Evolutionary conservation across 2,329 filamentous ascomycete species (phyloP), one percentile per base, ranked within the genome.

Genomic region (Venturia effusa): DNA sequence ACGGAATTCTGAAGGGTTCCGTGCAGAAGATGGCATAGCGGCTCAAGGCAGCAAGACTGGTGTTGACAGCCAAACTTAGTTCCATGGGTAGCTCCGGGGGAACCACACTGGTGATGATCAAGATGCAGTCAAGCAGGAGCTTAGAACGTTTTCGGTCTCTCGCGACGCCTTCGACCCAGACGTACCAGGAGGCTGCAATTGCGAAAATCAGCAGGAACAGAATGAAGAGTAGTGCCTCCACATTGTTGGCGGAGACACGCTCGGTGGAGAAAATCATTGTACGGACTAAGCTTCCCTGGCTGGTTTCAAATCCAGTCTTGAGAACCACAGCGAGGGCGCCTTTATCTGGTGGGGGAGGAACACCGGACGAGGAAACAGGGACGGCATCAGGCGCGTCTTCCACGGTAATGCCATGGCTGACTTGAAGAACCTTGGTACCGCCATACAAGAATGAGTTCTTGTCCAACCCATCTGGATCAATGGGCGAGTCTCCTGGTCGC

Each of bases 211-310:
- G 84, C 34, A 99, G 83, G 82, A 99, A 99, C 66, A 99, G 83
- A 68, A 99, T 99, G 80, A 99, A 99, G 66, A 96, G 83, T n/a
- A 99, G 79, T 1, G 94, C 94, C 77, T 99, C 94, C 55, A 88
- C 87, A 72, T 99, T 97, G 79, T 97, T 97, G 70, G 94, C 94
- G n/a, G 93, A 97, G 30, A 99, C 93, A 68, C 93, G 91, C 76
- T 99, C 94, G 1, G 94, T 99, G 1, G 95, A 97, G 80, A 96
- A 99, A 72, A 99, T 99, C 94, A 99, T 99, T 69, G 94, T 99
- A 67, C 94, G 89, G 66, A 99, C 94, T 66, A 99, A 84, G 76
- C 92, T 97, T 67, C 94, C 94, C 77, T 99, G 95, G 64, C 93
- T 97, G 13, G 94, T 99, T 78, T 99, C 95, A 71, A 99, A 99